phyloP scores from a whole-genome alignment of 208 protist genomes.

The Trichomonas gallinae region DNA sequence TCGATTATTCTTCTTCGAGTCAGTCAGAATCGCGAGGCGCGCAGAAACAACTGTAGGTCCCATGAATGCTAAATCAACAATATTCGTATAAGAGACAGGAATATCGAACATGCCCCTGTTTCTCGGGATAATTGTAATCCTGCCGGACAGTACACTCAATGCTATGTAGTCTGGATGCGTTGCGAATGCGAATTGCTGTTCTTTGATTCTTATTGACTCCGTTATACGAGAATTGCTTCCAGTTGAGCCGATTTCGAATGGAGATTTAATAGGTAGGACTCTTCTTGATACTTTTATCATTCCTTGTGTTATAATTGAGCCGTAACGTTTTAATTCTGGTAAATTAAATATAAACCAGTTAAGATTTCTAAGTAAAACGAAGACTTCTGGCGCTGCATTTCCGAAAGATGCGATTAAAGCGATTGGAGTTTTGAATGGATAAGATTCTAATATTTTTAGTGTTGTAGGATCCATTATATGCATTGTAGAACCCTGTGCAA shows the following conservation, averaged over 20 bases:
- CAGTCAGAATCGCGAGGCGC: not conserved
- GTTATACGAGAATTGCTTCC: not conserved
- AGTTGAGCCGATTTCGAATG: not conserved
- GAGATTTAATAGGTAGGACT: not conserved
- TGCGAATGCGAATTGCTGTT: not conserved
- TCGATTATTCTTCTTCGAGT: not conserved
- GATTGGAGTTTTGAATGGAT: conserved; percentile 4
- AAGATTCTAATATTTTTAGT: not conserved
- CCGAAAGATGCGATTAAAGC: not conserved
- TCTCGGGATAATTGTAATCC: not conserved
- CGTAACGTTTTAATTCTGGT: not conserved
- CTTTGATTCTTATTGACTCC: not conserved
- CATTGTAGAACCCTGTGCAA: not conserved
- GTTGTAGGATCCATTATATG: not conserved
- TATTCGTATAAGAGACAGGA: not conserved
- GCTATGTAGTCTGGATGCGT: not conserved
- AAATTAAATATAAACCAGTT: conserved; percentile 11
- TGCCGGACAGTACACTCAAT: not conserved
- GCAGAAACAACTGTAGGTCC: not conserved
- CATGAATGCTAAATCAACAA: not conserved
- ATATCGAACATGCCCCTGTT: not conserved
- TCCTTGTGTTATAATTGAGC: not conserved
- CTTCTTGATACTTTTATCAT: not conserved
- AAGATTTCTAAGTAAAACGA: not conserved
- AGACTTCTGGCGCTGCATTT: not conserved